Evolutionary conservation across 768 basidiomycete genomes (phyloP).

Genomic region (Lactarius quietus): DNA sequence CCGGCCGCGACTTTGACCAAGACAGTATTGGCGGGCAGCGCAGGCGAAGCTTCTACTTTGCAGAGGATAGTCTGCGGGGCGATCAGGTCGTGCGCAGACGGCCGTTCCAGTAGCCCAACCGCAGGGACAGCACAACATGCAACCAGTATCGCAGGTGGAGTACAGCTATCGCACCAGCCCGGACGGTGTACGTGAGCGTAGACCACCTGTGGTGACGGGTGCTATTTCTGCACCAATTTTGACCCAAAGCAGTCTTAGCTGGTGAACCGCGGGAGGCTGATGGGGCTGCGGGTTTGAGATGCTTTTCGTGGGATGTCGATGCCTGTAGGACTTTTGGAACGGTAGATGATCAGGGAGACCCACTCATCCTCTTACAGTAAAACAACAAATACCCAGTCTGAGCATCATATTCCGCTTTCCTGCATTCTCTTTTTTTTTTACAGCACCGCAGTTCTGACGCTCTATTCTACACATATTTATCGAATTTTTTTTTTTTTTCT

Average conservation of each 20-base stretch:
- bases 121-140: constrained; percentile 37
- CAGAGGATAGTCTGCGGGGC: constrained; percentile 70
- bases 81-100: background rate
- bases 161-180: constrained; percentile 35
- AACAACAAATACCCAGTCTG: constrained; percentile 8
- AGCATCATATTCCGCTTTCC: constrained; percentile 1
- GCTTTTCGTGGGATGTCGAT: background rate
- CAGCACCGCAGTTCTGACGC: background rate
- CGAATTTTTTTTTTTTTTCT: background rate
- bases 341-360: background rate
- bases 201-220: constrained; percentile 49
- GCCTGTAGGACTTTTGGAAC: background rate
- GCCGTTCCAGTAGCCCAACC: constrained; percentile 32
- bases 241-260: constrained; percentile 81
- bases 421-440: constrained; percentile 2
- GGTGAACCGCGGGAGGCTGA: constrained; percentile 43
- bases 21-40: constrained; percentile 71
- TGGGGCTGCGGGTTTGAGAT: background rate
- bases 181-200: constrained; percentile 52
- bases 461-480: constrained; percentile 6
- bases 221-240: constrained; percentile 74
- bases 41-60: constrained; percentile 79
- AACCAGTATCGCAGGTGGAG: constrained; percentile 33
- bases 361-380: background rate
- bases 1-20: constrained; percentile 71